Conservation (phyloP, 1,284 basidiomycete genomes). For the Fomitopsis palustris region DNA sequence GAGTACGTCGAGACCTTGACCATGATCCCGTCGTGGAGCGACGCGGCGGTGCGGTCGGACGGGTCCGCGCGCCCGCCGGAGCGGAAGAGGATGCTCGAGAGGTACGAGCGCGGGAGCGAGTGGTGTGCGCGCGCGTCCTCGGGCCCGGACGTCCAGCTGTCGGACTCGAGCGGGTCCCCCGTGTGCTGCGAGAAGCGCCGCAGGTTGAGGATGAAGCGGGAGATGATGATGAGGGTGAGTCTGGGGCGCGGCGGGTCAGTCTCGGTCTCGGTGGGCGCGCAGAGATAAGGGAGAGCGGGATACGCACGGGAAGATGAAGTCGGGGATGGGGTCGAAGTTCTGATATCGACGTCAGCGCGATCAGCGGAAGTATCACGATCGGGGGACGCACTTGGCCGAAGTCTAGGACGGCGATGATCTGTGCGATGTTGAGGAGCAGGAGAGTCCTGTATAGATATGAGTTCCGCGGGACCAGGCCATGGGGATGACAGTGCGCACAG, state of each 20-base stretch:
- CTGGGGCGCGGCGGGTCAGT: not conserved
- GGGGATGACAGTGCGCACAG: not conserved
- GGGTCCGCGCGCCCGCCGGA: not conserved
- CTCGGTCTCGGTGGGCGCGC: not conserved
- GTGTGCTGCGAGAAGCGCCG: not conserved
- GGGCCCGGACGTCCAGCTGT: not conserved
- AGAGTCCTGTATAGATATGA: not conserved
- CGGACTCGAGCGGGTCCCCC: not conserved
- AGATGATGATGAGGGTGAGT: not conserved
- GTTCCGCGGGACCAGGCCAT: not conserved
- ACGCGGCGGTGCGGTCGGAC: not conserved
- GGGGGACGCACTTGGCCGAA: not conserved
- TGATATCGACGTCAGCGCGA: not conserved
- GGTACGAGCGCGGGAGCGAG: not conserved
- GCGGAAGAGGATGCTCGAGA: conserved; percentile 1
- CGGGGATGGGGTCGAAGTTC: not conserved
- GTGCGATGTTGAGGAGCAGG: not conserved
- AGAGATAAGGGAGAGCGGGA: not conserved
- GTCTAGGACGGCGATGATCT: not conserved
- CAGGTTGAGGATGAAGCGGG: conserved; percentile 1
- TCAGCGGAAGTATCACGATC: not conserved
- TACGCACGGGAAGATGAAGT: not conserved
- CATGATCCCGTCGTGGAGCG: not conserved
- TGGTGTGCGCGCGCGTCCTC: not conserved
- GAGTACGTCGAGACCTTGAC: not conserved